Evolutionary conservation across 2,329 filamentous ascomycete genomes (phyloP).

Genomic region (Clonostachys rhizophaga): DNA sequence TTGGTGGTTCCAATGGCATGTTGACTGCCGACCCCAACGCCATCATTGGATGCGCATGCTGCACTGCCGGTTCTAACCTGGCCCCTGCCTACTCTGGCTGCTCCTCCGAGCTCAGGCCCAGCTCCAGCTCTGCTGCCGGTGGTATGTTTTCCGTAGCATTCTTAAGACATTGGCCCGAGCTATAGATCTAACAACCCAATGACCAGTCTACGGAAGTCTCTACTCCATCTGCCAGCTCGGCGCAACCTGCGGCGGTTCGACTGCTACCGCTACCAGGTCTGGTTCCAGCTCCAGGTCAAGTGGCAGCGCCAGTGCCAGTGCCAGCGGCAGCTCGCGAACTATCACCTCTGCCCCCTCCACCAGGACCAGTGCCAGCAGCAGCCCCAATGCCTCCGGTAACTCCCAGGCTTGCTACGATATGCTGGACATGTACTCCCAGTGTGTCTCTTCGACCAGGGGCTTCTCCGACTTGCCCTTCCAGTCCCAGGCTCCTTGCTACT

Average conservation of each 20-base stretch:
- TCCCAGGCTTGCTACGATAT: conserved; percentile 16
- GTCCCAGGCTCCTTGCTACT: conserved; percentile 23
- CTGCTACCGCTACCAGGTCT: neutral
- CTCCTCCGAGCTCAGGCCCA: conserved; percentile 14
- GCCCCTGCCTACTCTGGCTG: conserved; percentile 18
- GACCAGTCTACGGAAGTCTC: conserved; percentile 6
- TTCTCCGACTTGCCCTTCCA: conserved; percentile 15
- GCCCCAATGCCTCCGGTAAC: conserved; percentile 9
- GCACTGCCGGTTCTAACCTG: conserved; percentile 9
- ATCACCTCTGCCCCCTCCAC: neutral
- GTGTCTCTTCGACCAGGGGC: conserved; percentile 10
- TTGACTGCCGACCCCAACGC: conserved; percentile 11
- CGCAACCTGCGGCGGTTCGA: neutral
- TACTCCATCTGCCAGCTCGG: neutral
- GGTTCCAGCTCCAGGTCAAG: no score
- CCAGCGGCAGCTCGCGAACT: conserved; percentile 1
- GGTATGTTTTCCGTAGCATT: no score
- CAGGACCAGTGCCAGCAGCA: no score
- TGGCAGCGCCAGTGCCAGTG: no score
- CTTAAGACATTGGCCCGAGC: conserved; percentile 1
- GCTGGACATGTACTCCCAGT: conserved; percentile 16
- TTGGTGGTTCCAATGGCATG: conserved; percentile 14
- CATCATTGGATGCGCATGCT: conserved; percentile 20
- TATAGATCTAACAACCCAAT: conserved; percentile 10
- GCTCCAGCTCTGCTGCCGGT: no score